Evolutionary conservation across 2,329 filamentous ascomycete species (phyloP).

Genomic region (Sclerotinia glacialis): DNA sequence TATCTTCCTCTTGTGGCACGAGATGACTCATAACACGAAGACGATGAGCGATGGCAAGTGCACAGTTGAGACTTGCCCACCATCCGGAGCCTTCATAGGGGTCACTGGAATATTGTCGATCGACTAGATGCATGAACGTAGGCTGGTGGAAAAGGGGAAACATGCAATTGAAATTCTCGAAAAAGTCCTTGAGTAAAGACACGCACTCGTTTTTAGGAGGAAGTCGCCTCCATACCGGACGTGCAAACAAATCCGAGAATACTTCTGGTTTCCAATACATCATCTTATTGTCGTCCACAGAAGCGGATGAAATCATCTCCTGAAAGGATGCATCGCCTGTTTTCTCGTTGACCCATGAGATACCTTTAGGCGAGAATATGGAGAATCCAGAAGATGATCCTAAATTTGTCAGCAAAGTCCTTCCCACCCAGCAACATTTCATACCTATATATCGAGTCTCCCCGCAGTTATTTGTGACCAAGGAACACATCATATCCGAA

Average conservation of each 20-base stretch:
- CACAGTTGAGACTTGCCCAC: constrained; percentile 97
- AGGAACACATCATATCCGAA: constrained; percentile 98
- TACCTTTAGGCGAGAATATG: constrained; percentile 96
- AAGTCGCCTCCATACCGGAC: constrained; percentile 77
- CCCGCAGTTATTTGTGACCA: constrained; percentile 91
- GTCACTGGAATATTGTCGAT: constrained; percentile 87
- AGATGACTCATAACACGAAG: constrained; percentile 94
- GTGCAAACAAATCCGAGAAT: constrained; percentile 86
- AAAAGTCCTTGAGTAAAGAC: constrained; percentile 87
- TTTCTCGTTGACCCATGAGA: constrained; percentile 97
- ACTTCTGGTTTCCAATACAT: constrained; percentile 98
- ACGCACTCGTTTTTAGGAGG: constrained; percentile 84
- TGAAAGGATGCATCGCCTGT: constrained; percentile 95
- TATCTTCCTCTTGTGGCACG: constrained; percentile 84
- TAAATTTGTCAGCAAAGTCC: constrained; percentile 40
- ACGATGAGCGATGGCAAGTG: constrained; percentile 87
- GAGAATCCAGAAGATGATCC: constrained; percentile 97
- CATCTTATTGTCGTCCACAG: constrained; percentile 91
- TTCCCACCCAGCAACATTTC: constrained; percentile 30
- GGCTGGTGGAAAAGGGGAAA: constrained; percentile 96
- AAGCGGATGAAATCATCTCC: constrained; percentile 89
- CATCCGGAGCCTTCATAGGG: constrained; percentile 94
- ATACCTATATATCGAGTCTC: constrained; percentile 94
- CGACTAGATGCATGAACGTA: constrained; percentile 96
- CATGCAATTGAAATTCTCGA: constrained; percentile 99